Evolutionary conservation across 176 grass and related monocot genomes (phyloP).

Genomic region (Zizania latifolia): DNA sequence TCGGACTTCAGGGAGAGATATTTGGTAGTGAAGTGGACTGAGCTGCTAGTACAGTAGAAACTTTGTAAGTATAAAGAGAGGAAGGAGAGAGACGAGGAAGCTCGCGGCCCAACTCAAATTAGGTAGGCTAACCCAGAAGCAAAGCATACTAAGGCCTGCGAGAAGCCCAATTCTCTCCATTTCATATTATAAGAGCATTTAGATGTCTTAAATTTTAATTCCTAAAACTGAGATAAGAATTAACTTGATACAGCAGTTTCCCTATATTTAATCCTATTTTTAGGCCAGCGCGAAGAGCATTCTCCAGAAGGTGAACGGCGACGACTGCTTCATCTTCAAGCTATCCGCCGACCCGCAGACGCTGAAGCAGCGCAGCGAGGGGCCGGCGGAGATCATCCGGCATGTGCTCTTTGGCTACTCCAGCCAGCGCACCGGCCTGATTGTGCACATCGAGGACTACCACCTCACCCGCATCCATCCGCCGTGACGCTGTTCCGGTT

Average conservation of each 20-base stretch:
- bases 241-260: no score
- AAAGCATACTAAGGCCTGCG: no score
- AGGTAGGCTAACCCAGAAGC: no score
- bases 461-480: constrained; percentile 84
- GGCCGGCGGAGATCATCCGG: constrained; percentile 86
- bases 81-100: not conserved
- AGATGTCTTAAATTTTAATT: no score
- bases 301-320: constrained; percentile 80
- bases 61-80: not conserved
- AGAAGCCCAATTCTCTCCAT: no score
- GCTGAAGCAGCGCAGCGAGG: constrained; percentile 82
- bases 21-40: not conserved
- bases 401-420: constrained; percentile 91
- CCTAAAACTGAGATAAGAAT: no score
- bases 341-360: constrained; percentile 59
- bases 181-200: no score
- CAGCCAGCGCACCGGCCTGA: constrained; percentile 83
- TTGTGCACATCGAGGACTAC: constrained; percentile 85
- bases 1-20: constrained; percentile 8
- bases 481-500: no score
- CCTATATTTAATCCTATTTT: no score
- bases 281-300: no score
- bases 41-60: not conserved
- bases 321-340: constrained; percentile 98
- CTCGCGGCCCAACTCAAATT: not conserved